A percentile compares a stretch with the other conserved stretches of the same genome.
phyloP scores from a whole-genome alignment of 192 early-diverging fungal genomes.

The Powellomyces hirtus region DNA sequence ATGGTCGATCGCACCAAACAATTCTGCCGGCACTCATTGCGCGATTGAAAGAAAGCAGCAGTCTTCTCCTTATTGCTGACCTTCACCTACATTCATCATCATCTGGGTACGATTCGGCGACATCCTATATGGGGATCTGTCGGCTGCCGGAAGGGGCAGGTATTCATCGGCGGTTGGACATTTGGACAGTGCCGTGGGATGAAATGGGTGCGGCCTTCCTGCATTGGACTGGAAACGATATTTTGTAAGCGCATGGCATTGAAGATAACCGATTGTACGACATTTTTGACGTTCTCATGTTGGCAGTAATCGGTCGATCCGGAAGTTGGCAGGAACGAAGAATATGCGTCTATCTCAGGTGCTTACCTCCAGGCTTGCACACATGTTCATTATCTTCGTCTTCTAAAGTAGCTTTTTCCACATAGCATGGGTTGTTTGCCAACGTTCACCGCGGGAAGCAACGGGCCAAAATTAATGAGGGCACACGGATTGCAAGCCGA shows the following conservation, averaged over 20 bases:
- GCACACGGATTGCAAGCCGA: constrained; percentile 12
- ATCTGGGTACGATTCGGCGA: constrained; percentile 1
- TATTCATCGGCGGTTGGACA: constrained; percentile 41
- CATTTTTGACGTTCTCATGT: background rate
- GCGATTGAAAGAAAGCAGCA: background rate
- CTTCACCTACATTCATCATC: background rate
- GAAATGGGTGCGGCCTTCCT: constrained; percentile 48
- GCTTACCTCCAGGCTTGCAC: too few species aligned
- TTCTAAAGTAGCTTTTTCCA: too few species aligned
- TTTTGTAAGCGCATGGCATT: constrained; percentile 36
- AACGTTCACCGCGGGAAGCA: constrained; percentile 25
- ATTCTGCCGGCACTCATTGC: constrained; percentile 18
- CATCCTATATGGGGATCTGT: constrained; percentile 35
- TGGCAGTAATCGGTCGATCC: constrained; percentile 39
- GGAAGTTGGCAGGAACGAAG: constrained; percentile 36
- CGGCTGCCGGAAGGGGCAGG: constrained; percentile 21
- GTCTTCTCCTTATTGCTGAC: constrained; percentile 25
- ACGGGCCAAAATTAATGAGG: constrained; percentile 25
- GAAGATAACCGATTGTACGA: background rate
- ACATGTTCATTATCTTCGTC: constrained; percentile 2
- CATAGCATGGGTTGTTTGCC: constrained; percentile 44
- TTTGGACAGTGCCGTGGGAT: constrained; percentile 38
- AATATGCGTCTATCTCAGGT: constrained; percentile 9
- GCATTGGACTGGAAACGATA: constrained; percentile 51
- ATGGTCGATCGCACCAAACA: constrained; percentile 8